These are phyloP conservation scores for Ramularia endophylla DNA, from an alignment of 2,329 filamentous ascomycete genomes.

Conservation along the genomic window DNA sequence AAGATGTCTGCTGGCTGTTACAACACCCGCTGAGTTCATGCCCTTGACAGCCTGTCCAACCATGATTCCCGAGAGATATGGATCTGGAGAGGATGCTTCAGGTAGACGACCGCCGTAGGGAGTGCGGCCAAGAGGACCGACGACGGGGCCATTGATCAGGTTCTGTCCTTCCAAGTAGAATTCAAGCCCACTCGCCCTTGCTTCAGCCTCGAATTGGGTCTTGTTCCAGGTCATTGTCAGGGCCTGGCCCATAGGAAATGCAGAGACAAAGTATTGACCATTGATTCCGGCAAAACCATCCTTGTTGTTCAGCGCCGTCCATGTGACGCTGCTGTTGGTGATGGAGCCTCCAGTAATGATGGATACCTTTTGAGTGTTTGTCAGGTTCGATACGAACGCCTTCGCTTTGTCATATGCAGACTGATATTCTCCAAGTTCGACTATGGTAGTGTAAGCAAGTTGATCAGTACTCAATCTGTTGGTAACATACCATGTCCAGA, in stretches of 20 bases:
- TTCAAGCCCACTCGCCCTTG: constrained; percentile 16
- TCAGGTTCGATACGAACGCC: constrained; percentile 34
- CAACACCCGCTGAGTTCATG: constrained; percentile 40
- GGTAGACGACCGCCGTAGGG: constrained; percentile 25
- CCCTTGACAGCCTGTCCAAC: constrained; percentile 47
- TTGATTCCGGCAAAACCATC: constrained; percentile 22
- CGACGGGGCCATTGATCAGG: constrained; percentile 19
- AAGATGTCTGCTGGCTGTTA: constrained; percentile 30
- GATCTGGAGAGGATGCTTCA: constrained; percentile 62
- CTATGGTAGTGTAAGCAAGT: too few relatives aligned
- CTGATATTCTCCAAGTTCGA: too few relatives aligned
- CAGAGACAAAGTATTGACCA: constrained; percentile 20
- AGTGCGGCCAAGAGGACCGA: constrained; percentile 11
- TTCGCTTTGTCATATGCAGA: constrained; percentile 37
- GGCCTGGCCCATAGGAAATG: constrained; percentile 19
- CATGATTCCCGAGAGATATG: constrained; percentile 50
- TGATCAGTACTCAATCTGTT: too few relatives aligned
- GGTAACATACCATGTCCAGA: too few relatives aligned
- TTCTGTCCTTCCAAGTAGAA: constrained; percentile 21
- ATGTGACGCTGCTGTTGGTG: constrained; percentile 11
- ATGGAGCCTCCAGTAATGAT: too few relatives aligned
- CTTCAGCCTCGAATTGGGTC: constrained; percentile 15
- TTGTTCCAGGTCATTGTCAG: constrained; percentile 23
- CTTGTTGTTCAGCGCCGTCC: constrained; percentile 18
- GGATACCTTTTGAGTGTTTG: constrained; percentile 34